These are phyloP conservation scores for Salicornia ramosissima DNA, from an alignment of 148 eudicot species.

Conservation along the genomic window DNA sequence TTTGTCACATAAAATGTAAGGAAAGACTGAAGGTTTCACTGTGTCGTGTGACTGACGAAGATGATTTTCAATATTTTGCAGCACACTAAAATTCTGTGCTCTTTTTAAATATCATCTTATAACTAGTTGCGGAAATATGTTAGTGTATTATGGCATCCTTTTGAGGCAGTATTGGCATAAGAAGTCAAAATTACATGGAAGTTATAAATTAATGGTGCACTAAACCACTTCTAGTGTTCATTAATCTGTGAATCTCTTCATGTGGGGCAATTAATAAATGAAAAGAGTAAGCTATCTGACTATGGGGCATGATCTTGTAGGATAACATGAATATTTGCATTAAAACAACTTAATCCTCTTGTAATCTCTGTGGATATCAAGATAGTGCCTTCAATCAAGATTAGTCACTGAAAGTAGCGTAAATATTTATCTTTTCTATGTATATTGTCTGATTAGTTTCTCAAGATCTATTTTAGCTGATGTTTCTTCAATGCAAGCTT, in stretches of 20 bases:
- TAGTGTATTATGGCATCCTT: neutral
- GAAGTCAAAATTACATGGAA: neutral
- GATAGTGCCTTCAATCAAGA: neutral
- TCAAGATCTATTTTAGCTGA: neutral
- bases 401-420: neutral
- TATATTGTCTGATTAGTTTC: neutral
- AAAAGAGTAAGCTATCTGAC: constrained; percentile 1
- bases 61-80: neutral
- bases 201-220: neutral
- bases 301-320: neutral
- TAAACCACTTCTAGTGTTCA: neutral
- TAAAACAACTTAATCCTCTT: neutral
- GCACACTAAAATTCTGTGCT: neutral
- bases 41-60: neutral
- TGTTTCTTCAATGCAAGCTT: neutral
- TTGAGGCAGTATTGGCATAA: neutral
- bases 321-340: neutral
- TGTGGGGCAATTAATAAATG: neutral
- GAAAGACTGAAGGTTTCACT: neutral
- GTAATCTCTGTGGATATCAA: neutral
- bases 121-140: neutral
- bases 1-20: neutral
- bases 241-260: neutral
- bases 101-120: neutral
- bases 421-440: neutral